Percentiles rank a stretch among this genome's conserved stretches.
Evolutionary conservation across 140 eudicot genomes (phyloP).

Genomic region (Ambrosia hybrid): DNA sequence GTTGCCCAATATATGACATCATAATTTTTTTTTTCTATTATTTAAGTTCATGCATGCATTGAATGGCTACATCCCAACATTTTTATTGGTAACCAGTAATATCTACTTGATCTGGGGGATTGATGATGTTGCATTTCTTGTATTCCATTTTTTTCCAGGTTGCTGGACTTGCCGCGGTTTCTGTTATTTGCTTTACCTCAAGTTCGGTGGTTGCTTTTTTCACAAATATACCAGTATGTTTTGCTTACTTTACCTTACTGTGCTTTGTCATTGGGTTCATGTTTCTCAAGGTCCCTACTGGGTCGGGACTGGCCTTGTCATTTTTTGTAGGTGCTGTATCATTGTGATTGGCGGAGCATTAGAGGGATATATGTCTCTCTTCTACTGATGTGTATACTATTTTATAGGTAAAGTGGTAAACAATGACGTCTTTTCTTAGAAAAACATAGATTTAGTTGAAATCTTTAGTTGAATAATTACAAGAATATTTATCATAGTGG

Average conservation of each 20-base stretch:
- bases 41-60: neutral
- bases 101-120: neutral
- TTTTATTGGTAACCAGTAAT: constrained; percentile 1
- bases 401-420: constrained; percentile 80
- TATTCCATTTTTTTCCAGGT: constrained; percentile 49
- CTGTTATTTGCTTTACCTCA: constrained; percentile 73
- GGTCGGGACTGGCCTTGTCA: constrained; percentile 3
- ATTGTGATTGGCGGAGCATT: constrained; percentile 59
- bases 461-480: too few relatives aligned
- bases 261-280: constrained; percentile 11
- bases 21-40: constrained; percentile 13
- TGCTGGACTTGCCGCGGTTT: constrained; percentile 81
- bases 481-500: too few relatives aligned
- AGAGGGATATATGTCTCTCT: constrained; percentile 55
- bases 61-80: constrained; percentile 4
- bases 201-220: constrained; percentile 73
- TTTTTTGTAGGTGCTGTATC: constrained; percentile 73
- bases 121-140: constrained; percentile 1
- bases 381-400: constrained; percentile 65
- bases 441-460: neutral
- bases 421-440: neutral
- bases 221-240: constrained; percentile 80
- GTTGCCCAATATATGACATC: constrained; percentile 15
- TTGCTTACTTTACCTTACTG: neutral
- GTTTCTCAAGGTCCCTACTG: constrained; percentile 17